Evolutionary conservation across 352 stramenopile genomes (phyloP).

Genomic region (Elongisporangium undulatum): DNA sequence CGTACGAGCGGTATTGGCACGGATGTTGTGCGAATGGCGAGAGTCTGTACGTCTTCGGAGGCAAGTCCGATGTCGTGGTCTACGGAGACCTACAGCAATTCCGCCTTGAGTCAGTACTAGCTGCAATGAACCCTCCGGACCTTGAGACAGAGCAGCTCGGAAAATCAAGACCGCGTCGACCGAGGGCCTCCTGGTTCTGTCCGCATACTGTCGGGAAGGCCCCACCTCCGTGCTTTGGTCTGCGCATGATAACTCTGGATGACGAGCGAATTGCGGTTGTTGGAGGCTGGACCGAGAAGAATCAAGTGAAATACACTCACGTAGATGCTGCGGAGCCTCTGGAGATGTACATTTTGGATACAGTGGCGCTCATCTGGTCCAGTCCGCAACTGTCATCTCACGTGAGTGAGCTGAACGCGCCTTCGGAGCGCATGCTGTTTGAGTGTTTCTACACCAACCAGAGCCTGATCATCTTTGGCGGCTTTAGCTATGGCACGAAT

Average conservation of each 20-base stretch:
- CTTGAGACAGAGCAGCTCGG: neutral
- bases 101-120: neutral
- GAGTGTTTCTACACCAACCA: conserved; percentile 36
- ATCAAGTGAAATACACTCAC: neutral
- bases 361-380: conserved; percentile 43
- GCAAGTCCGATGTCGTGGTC: conserved; percentile 51
- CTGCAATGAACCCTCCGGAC: neutral
- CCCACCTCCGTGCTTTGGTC: conserved; percentile 43
- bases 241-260: conserved; percentile 31
- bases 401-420: conserved; percentile 18
- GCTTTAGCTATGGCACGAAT: conserved; percentile 35
- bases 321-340: conserved; percentile 12
- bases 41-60: conserved; percentile 54
- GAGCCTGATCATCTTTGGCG: conserved; percentile 45
- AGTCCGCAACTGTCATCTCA: conserved; percentile 35
- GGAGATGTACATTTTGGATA: conserved; percentile 47
- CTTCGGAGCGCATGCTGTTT: conserved; percentile 38
- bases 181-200: conserved; percentile 22
- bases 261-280: conserved; percentile 38
- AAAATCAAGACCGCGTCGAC: neutral
- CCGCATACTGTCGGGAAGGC: conserved; percentile 46
- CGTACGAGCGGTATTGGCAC: conserved; percentile 43
- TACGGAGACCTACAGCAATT: conserved; percentile 50
- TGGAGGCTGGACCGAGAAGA: conserved; percentile 20
- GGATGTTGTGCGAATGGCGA: conserved; percentile 25